These are phyloP conservation scores for Ramalina intermedia DNA, from an alignment of 495 filamentous ascomycete species.

Conservation along the genomic window DNA sequence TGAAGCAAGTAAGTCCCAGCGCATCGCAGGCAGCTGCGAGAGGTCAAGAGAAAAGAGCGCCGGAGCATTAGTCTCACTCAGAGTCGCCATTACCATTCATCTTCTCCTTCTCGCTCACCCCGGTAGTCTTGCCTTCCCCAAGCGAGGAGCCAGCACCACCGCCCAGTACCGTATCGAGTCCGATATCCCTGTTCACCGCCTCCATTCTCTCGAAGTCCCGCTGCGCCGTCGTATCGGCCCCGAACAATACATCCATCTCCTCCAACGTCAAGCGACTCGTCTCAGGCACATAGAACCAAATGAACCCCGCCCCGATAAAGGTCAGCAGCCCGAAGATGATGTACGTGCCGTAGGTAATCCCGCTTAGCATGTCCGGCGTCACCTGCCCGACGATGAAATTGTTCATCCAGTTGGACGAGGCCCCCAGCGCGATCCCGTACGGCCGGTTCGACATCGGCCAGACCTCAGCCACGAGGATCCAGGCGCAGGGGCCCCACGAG, in stretches of 20 bases:
- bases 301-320: slow-evolving; percentile 13
- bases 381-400: slow-evolving; percentile 55
- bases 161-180: slow-evolving; percentile 21
- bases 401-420: slow-evolving; percentile 49
- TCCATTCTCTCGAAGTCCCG: slow-evolving; percentile 49
- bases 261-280: slow-evolving; percentile 45
- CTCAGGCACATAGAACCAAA: slow-evolving; percentile 41
- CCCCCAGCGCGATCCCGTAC: slow-evolving; percentile 59
- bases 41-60: too few relatives aligned
- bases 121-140: too few relatives aligned
- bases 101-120: slow-evolving; percentile 2
- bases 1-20: too few relatives aligned
- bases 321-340: slow-evolving; percentile 19
- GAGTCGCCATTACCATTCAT: neutral
- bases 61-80: neutral
- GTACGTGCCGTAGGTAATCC: slow-evolving; percentile 26
- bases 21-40: too few relatives aligned
- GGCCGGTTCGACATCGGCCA: slow-evolving; percentile 62
- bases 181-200: slow-evolving; percentile 49
- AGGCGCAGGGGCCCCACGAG: slow-evolving; percentile 39
- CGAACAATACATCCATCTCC: slow-evolving; percentile 29
- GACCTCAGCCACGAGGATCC: slow-evolving; percentile 55
- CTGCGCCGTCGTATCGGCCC: slow-evolving; percentile 32
- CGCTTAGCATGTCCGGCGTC: slow-evolving; percentile 44
- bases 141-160: neutral